Percentiles rank a stretch among this genome's conserved stretches.
phyloP scores from a whole-genome alignment of 768 basidiomycete species.

The Leccinum ochraceum region DNA sequence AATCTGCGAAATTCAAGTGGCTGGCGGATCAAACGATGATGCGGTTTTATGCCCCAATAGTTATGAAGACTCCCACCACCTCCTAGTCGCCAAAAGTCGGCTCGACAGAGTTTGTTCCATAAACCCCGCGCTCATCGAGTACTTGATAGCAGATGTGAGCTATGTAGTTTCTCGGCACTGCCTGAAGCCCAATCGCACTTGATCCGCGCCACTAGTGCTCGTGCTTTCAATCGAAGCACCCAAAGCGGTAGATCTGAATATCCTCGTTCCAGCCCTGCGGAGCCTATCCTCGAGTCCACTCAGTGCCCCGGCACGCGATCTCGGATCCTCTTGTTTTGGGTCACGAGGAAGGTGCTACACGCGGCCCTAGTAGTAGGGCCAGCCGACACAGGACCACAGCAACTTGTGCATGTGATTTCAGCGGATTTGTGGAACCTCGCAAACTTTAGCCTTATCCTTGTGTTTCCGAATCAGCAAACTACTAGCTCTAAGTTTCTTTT shows the following conservation, averaged over 20 bases:
- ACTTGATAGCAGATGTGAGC: neutral
- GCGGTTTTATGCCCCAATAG: neutral
- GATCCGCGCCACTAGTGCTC: neutral
- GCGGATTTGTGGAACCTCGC: neutral
- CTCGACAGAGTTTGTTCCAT: neutral
- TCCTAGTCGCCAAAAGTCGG: no score
- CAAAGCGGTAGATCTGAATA: neutral
- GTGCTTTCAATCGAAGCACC: neutral
- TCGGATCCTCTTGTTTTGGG: neutral
- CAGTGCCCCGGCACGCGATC: neutral
- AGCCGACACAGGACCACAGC: neutral
- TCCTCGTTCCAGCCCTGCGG: neutral
- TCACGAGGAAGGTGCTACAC: neutral
- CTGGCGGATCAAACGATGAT: neutral
- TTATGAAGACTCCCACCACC: slow-evolving; percentile 3
- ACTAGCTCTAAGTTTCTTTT: neutral
- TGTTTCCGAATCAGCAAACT: neutral
- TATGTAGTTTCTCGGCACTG: neutral
- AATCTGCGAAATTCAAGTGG: neutral
- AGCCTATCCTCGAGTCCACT: no score
- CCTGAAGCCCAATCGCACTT: no score
- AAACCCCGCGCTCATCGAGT: neutral
- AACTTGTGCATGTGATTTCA: neutral
- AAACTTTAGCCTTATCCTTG: neutral
- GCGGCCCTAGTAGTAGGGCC: neutral